Evolutionary conservation across 768 basidiomycete species (phyloP).

Genomic region (Clathrus columnatus): DNA sequence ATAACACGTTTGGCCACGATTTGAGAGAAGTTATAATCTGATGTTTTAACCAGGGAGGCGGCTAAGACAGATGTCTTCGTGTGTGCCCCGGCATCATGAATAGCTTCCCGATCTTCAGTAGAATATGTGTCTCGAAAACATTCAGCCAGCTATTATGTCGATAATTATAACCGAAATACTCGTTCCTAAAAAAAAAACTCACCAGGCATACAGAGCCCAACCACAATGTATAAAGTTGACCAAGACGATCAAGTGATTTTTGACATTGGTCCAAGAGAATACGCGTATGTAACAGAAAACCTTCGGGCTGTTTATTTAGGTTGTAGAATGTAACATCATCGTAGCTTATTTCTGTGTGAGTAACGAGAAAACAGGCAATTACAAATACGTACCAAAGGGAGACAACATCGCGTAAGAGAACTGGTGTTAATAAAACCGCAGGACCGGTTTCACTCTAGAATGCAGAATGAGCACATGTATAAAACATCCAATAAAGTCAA

Average conservation of each 20-base stretch:
- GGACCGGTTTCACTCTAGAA: neutral
- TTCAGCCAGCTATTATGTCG: neutral
- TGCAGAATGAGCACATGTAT: neutral
- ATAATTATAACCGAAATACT: neutral
- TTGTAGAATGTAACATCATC: neutral
- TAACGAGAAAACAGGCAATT: neutral
- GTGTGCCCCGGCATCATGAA: neutral
- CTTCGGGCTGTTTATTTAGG: neutral
- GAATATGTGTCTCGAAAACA: conserved; percentile 8
- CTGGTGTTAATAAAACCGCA: neutral
- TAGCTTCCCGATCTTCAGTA: neutral
- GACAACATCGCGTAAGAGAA: neutral
- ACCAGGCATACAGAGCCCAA: neutral
- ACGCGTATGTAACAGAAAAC: neutral
- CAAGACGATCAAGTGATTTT: neutral
- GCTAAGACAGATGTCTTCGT: neutral
- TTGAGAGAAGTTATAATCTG: neutral
- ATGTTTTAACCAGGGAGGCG: neutral
- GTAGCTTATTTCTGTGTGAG: neutral
- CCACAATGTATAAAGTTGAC: conserved; percentile 2
- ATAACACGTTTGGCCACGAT: neutral
- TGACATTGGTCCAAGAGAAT: neutral
- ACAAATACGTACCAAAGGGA: neutral
- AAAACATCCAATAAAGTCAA: neutral
- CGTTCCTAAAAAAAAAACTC: neutral